Evolutionary conservation across 2,329 filamentous ascomycete genomes (phyloP).

Genomic region (Sporothrix inflata): DNA sequence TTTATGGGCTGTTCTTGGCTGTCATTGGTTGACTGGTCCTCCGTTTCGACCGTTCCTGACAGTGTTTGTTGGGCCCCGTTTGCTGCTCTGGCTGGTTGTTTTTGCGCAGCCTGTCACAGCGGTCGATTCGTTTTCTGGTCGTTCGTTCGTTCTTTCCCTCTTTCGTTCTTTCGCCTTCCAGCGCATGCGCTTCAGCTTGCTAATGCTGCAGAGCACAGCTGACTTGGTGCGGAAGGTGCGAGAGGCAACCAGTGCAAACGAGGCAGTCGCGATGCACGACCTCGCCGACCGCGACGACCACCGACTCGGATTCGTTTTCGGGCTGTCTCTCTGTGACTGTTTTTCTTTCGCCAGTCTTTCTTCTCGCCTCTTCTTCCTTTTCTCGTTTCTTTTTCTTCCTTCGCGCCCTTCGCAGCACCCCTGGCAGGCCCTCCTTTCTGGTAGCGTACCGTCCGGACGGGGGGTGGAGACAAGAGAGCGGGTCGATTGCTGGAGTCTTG

Average conservation of each 20-base stretch:
- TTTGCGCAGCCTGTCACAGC: background rate
- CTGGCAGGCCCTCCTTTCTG: background rate
- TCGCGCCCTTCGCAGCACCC: background rate
- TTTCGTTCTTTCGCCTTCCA: constrained; percentile 16
- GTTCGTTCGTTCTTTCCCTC: background rate
- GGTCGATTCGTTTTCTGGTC: background rate
- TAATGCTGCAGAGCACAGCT: constrained; percentile 17
- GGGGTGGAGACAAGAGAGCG: constrained; percentile 21
- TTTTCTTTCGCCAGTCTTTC: background rate
- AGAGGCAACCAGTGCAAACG: constrained; percentile 22
- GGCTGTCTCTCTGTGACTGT: background rate
- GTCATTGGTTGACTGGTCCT: constrained; percentile 15
- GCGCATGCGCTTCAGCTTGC: constrained; percentile 22
- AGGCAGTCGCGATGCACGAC: background rate
- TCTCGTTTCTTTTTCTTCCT: background rate
- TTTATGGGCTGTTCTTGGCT: background rate
- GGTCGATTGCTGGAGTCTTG: constrained; percentile 5
- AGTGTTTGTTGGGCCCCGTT: background rate
- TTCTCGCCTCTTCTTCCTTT: constrained; percentile 1
- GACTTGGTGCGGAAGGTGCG: constrained; percentile 10
- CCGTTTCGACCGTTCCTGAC: constrained; percentile 18
- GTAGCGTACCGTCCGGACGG: constrained; percentile 21
- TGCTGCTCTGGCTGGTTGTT: background rate
- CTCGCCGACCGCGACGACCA: background rate
- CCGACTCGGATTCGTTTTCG: background rate